These are phyloP conservation scores for Blastobotrys chiropterorum DNA, from an alignment of 805 yeast species.

Conservation along the genomic window DNA sequence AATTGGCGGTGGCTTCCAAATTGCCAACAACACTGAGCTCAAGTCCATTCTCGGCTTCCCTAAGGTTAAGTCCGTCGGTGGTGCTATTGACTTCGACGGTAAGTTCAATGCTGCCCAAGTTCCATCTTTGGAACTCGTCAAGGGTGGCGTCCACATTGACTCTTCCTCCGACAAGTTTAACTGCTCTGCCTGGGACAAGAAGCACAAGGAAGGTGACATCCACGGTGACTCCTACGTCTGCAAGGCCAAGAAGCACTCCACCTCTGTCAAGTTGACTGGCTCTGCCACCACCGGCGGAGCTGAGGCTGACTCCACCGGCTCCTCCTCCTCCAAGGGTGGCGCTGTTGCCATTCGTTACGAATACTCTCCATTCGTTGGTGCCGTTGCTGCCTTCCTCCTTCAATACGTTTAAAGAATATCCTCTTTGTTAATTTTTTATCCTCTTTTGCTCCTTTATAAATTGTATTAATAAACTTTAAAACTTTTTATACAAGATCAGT, in stretches of 20 bases:
- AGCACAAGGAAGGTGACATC: conserved; percentile 73
- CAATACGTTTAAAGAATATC: conserved; percentile 19
- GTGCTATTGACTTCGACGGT: conserved; percentile 82
- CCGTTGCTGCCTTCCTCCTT: conserved; percentile 18
- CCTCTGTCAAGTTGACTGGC: conserved; percentile 15
- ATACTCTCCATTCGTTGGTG: conserved; percentile 18
- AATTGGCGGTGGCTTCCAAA: conserved; percentile 89
- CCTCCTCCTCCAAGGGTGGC: conserved; percentile 19
- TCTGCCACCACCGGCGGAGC: conserved; percentile 13
- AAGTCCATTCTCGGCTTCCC: conserved; percentile 65
- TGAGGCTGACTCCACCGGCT: conserved; percentile 11
- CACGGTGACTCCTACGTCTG: conserved; percentile 77
- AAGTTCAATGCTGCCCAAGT: conserved; percentile 73
- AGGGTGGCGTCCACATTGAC: conserved; percentile 87
- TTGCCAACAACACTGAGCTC: conserved; percentile 79
- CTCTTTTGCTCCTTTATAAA: neutral
- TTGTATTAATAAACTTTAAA: neutral
- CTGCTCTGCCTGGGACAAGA: conserved; percentile 67
- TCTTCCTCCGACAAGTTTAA: conserved; percentile 66
- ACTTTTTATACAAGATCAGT: neutral
- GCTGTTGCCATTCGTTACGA: conserved; percentile 12
- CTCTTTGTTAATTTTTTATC: neutral
- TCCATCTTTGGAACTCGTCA: conserved; percentile 65
- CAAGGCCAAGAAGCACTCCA: conserved; percentile 30
- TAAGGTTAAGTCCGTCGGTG: conserved; percentile 66